These are phyloP conservation scores for Rhizoclosmatium sp. DNA, from an alignment of 192 early-diverging fungal species.

Conservation along the genomic window DNA sequence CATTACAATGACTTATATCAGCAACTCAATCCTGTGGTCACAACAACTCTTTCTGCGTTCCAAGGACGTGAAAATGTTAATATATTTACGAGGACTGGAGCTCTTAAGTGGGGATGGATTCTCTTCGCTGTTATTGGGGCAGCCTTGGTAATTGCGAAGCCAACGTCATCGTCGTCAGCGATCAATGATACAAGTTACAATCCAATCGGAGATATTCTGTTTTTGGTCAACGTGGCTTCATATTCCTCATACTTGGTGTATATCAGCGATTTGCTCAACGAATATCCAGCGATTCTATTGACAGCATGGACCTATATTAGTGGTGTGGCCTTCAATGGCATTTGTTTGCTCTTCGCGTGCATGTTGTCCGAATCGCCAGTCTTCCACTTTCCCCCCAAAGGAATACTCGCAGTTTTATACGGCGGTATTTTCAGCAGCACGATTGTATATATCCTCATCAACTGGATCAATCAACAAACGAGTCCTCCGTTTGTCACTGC, in stretches of 20 bases:
- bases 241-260: background rate
- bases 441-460: constrained; percentile 5
- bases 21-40: background rate
- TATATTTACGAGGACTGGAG: background rate
- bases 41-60: background rate
- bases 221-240: background rate
- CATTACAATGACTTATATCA: background rate
- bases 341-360: background rate
- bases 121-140: background rate
- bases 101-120: background rate
- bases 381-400: background rate
- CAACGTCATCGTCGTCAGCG: background rate
- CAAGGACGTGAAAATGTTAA: constrained; percentile 10
- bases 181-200: background rate
- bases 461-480: background rate
- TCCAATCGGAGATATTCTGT: background rate
- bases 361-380: background rate
- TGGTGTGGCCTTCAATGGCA: background rate
- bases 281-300: background rate
- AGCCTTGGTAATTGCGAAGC: background rate
- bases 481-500: constrained; percentile 8
- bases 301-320: constrained; percentile 3
- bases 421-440: background rate
- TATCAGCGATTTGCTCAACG: background rate
- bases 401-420: background rate